Evolutionary conservation across 202 grass and related monocot species (phyloP).

Genomic region (Panicum virgatum): DNA sequence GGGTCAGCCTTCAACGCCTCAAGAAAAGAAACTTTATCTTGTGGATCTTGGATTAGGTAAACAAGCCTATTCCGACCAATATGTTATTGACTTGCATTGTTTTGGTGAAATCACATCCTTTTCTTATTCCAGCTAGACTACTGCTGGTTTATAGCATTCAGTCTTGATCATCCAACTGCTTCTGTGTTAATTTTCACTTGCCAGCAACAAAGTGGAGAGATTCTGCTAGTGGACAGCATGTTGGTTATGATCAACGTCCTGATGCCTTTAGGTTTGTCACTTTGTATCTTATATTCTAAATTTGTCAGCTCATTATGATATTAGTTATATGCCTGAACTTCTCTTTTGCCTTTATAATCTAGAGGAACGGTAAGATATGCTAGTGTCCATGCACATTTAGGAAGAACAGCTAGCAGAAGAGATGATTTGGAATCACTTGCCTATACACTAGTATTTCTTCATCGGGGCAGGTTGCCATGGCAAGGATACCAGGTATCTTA

Average conservation of each 20-base stretch:
- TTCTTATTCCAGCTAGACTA: slow-evolving; percentile 17
- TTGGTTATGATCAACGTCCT: slow-evolving; percentile 82
- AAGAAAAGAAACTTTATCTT: slow-evolving; percentile 91
- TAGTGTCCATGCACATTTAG: slow-evolving; percentile 85
- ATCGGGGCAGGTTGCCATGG: slow-evolving; percentile 80
- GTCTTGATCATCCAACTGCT: slow-evolving; percentile 6
- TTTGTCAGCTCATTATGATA: neutral
- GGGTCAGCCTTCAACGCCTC: slow-evolving; percentile 68
- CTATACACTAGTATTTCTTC: slow-evolving; percentile 88
- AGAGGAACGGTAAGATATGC: slow-evolving; percentile 92
- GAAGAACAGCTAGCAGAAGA: slow-evolving; percentile 86
- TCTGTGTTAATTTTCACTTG: slow-evolving; percentile 35
- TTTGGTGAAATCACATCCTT: neutral
- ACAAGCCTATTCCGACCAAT: neutral
- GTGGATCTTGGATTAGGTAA: slow-evolving; percentile 93
- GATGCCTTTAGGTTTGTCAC: slow-evolving; percentile 72
- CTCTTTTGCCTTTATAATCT: slow-evolving; percentile 28
- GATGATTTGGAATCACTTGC: slow-evolving; percentile 90
- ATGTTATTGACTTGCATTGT: slow-evolving; percentile 20
- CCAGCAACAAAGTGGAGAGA: slow-evolving; percentile 86
- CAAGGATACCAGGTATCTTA: slow-evolving; percentile 78
- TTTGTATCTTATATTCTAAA: slow-evolving; percentile 16
- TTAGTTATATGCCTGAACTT: slow-evolving; percentile 18
- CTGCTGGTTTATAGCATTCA: neutral
- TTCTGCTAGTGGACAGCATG: slow-evolving; percentile 51